Percentiles rank a stretch among this genome's conserved stretches.
These are phyloP conservation scores for Aegle marmelos DNA, from an alignment of 345 rosid species.

Conservation along the genomic window DNA sequence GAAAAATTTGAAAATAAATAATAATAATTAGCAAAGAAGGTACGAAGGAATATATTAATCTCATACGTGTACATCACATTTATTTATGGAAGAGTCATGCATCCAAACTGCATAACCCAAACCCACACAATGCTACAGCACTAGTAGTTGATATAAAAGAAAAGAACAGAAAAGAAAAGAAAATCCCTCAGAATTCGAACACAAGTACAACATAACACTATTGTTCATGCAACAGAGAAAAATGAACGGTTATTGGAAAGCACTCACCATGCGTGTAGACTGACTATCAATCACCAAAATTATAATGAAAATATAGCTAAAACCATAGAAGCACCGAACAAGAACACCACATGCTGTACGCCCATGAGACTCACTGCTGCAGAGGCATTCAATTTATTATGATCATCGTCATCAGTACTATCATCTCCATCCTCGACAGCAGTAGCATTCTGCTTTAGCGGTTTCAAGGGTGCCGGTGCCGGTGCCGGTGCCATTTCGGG, in stretches of 20 bases:
- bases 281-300: background rate
- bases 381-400: background rate
- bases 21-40: background rate
- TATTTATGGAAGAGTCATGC: background rate
- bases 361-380: background rate
- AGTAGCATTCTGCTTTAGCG: conserved; percentile 20
- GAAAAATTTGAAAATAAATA: too few relatives aligned
- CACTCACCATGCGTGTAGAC: background rate
- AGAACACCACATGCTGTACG: background rate
- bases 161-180: background rate
- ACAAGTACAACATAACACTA: background rate
- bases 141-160: background rate
- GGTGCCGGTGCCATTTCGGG: conserved; percentile 44
- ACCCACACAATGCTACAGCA: too few relatives aligned
- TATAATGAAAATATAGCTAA: background rate
- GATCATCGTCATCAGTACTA: background rate
- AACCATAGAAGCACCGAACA: background rate
- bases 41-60: background rate
- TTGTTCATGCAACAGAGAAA: background rate
- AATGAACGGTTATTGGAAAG: background rate
- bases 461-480: conserved; percentile 1
- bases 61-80: background rate
- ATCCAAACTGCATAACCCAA: background rate
- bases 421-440: conserved; percentile 10
- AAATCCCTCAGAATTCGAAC: background rate